Conservation (phyloP, 305 asterid genomes). For the Solanum hybrid region DNA sequence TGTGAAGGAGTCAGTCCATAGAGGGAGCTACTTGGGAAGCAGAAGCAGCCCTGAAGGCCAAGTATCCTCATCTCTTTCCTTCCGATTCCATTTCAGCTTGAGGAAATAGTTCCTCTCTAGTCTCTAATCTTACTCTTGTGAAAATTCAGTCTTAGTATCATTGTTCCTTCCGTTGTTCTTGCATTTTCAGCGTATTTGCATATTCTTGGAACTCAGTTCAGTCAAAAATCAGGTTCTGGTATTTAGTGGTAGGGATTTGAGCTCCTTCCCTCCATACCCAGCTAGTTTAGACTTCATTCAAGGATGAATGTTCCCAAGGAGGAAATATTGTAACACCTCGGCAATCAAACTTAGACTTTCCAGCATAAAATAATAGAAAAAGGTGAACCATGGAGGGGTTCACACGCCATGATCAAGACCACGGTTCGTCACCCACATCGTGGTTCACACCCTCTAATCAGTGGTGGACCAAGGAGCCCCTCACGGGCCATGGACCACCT, state of each 20-base stretch:
- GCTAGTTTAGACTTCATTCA: background rate
- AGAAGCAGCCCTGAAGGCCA: background rate
- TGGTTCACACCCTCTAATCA: background rate
- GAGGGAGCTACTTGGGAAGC: background rate
- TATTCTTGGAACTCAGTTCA: background rate
- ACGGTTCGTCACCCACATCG: background rate
- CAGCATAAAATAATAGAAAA: no score
- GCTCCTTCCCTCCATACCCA: background rate
- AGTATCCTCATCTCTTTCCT: background rate
- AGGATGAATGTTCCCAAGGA: background rate
- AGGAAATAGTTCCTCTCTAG: background rate
- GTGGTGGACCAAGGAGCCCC: background rate
- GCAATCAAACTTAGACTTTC: background rate
- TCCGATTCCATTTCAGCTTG: no score
- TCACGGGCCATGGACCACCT: background rate
- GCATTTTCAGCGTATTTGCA: background rate
- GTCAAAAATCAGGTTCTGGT: background rate
- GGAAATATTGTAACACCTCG: background rate
- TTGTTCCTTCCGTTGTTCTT: background rate
- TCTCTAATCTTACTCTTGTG: background rate
- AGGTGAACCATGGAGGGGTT: background rate
- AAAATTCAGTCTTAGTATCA: background rate
- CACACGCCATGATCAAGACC: background rate
- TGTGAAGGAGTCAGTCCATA: background rate
- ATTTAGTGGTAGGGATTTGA: background rate